Base-by-base conservation (phyloP, 495 filamentous ascomycete genomes). In the Penicillium tannophilum region DNA sequence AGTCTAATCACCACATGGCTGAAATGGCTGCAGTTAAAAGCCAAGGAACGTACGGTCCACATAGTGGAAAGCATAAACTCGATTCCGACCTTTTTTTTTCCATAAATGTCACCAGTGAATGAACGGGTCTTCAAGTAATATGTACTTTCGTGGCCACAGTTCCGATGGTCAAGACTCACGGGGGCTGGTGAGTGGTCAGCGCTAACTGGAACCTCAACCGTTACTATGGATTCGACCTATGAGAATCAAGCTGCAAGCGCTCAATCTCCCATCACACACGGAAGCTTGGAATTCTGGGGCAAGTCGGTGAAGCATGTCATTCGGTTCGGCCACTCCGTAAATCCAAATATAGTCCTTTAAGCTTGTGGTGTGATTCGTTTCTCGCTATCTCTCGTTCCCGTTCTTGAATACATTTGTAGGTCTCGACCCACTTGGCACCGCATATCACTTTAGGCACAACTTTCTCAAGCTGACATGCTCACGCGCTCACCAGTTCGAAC, bases 241-340 rank as follows among this genome's bases (percentile, higher is more conserved):
- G 23, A 62, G 24, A 60, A 8, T 12, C 50, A 52, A 59, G 64
- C 67, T 76, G 69, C 69, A 76, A 72, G 72, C 73, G 73, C 73
- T 60, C 26, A 45, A 52, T 52, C 54, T 63, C 54, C 66, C 64
- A 55, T 72, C 73, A 69, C 62, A 68, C 62, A 28, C 28, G 28
- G 28, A 28, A 28, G 28, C 28, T 28, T 28, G 28, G 28, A 47
- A 47, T 6, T 24, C 45, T 28, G 45, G 45, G 45, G 45, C 43
- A 45, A 55, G 52, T 60, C 61, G 42, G 57, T 63, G 54, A 60
- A 43, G 49, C 53, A 36, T 45, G 31, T 54, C 54, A 54, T 43
- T 54, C 52, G 24, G 52, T 45, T 58, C 55, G 39, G 20, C 36
- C 46, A 20, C 17, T 7, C 26, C 31, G 47, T 3, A 36, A 28